Conservation (phyloP, 75 land plant genomes). For the Isoetes taiwanensis region DNA sequence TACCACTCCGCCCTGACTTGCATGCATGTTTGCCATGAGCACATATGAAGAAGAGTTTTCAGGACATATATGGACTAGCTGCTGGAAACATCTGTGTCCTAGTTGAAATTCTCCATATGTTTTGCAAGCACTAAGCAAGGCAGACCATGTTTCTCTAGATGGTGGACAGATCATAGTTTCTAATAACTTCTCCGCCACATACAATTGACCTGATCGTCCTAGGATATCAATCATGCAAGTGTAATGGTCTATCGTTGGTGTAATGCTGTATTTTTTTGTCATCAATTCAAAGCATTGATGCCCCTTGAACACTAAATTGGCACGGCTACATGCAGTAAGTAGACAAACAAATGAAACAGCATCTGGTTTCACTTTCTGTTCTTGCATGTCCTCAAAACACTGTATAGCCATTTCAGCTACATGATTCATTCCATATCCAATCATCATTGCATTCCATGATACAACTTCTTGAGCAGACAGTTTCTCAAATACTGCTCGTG, state of each 20-base stretch:
- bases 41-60: no score
- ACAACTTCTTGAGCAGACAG: no score
- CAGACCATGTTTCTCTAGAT: constrained; percentile 20
- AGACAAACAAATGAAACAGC: constrained; percentile 17
- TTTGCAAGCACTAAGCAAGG: constrained; percentile 34
- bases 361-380: constrained; percentile 7
- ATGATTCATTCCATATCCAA: background rate
- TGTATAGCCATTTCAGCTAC: background rate
- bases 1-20: no score
- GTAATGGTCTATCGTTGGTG: constrained; percentile 23
- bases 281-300: constrained; percentile 11
- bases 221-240: constrained; percentile 29
- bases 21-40: no score
- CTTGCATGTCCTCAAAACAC: constrained; percentile 8
- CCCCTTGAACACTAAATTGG: constrained; percentile 16
- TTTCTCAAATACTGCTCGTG: no score
- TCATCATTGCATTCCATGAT: no score
- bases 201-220: constrained; percentile 14
- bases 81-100: no score
- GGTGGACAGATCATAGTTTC: constrained; percentile 8
- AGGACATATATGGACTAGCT: no score
- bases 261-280: constrained; percentile 12
- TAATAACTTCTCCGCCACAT: constrained; percentile 23
- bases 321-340: constrained; percentile 22
- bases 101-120: constrained; percentile 4